These are phyloP conservation scores for Oryza officinalis DNA, from an alignment of 176 grass and related monocot species.

Conservation along the genomic window DNA sequence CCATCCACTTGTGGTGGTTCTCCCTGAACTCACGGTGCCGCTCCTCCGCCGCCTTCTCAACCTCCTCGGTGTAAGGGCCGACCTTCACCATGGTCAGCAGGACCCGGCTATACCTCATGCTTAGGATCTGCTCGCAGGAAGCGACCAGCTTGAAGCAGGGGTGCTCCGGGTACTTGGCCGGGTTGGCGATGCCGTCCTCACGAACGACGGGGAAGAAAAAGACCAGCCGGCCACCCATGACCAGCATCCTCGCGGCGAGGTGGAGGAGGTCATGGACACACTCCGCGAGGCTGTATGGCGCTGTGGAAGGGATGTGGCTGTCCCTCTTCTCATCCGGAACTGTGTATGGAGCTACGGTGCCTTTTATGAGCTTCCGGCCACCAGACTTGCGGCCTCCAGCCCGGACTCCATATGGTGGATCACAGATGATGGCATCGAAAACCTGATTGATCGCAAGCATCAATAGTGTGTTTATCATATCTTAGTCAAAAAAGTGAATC, in stretches of 20 bases:
- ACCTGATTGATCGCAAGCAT: constrained; percentile 53
- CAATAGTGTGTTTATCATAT: background rate
- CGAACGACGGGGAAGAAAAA: constrained; percentile 83
- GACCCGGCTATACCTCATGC: constrained; percentile 73
- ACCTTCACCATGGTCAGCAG: constrained; percentile 91
- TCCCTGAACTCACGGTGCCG: constrained; percentile 72
- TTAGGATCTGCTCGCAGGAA: constrained; percentile 86
- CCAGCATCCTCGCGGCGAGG: constrained; percentile 74
- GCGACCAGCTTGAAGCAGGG: constrained; percentile 79
- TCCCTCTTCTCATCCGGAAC: constrained; percentile 87
- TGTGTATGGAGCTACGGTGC: constrained; percentile 66
- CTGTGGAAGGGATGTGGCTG: constrained; percentile 90
- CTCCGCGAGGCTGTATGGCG: constrained; percentile 72
- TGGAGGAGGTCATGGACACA: constrained; percentile 90
- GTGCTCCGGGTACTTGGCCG: constrained; percentile 57
- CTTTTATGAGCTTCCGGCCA: constrained; percentile 80
- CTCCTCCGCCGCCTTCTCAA: constrained; percentile 48
- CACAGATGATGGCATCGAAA: constrained; percentile 89
- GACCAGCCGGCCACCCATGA: constrained; percentile 75
- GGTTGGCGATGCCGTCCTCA: constrained; percentile 46
- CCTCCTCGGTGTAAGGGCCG: constrained; percentile 49
- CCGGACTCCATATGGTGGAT: constrained; percentile 93
- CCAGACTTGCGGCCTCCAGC: constrained; percentile 92
- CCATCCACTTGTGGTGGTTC: constrained; percentile 93
- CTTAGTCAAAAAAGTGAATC: background rate